Conservation (phyloP, 108 stramenopile species). For the Skeletonema potamos region DNA sequence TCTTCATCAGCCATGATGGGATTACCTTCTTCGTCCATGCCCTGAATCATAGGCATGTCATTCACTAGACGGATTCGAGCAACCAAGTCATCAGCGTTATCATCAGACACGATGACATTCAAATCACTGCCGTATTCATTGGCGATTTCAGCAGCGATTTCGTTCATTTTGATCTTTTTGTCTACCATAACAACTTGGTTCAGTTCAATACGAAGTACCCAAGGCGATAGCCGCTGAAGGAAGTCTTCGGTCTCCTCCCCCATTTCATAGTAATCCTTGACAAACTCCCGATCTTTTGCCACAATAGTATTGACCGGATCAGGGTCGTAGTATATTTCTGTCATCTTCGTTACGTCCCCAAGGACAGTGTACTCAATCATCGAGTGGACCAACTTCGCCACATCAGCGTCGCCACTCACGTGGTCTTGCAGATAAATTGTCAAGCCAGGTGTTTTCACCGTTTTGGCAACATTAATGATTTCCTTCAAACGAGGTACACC, state of each 20-base stretch:
- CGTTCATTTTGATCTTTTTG: constrained; percentile 89
- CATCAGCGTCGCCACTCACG: constrained; percentile 78
- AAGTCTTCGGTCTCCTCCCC: constrained; percentile 85
- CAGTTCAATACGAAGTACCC: constrained; percentile 96
- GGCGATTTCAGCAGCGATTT: constrained; percentile 79
- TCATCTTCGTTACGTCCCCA: constrained; percentile 86
- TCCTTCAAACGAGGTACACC: constrained; percentile 98
- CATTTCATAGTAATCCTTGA: constrained; percentile 91
- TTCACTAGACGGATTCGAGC: constrained; percentile 91
- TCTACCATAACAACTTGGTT: constrained; percentile 87
- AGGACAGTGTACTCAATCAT: constrained; percentile 94
- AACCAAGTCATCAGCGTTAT: constrained; percentile 91
- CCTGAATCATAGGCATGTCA: constrained; percentile 71
- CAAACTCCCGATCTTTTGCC: constrained; percentile 87
- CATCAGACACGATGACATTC: constrained; percentile 90
- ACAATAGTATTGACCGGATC: constrained; percentile 92
- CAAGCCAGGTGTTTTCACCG: constrained; percentile 93
- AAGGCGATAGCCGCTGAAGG: constrained; percentile 87
- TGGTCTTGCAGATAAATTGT: constrained; percentile 88
- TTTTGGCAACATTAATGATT: constrained; percentile 97
- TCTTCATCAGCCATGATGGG: constrained; percentile 61
- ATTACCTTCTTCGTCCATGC: constrained; percentile 77
- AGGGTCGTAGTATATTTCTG: constrained; percentile 98
- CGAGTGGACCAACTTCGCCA: constrained; percentile 81
- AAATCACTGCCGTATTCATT: constrained; percentile 87